phyloP scores from a whole-genome alignment of 225 moss, liverwort and hornwort species.

The Ulota crispa region DNA sequence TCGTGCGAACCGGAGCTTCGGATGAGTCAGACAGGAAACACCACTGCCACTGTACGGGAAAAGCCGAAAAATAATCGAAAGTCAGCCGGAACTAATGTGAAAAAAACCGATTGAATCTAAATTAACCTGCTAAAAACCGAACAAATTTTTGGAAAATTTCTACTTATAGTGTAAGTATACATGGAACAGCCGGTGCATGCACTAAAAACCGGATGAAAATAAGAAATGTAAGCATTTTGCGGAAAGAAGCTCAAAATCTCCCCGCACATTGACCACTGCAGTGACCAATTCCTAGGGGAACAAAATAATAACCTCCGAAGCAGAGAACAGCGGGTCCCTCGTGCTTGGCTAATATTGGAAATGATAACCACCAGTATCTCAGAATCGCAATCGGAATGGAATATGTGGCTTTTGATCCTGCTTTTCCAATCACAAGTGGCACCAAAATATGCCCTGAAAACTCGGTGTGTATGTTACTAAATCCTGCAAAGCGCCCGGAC shows the following conservation, averaged over 20 bases:
- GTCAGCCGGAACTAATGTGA: no score
- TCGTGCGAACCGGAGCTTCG: not conserved
- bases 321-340: constrained; percentile 8
- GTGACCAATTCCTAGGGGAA: constrained; percentile 15
- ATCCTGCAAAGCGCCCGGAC: not conserved
- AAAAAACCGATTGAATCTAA: no score
- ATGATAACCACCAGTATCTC: not conserved
- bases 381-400: not conserved
- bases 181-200: no score
- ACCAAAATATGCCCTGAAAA: not conserved
- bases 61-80: no score
- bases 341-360: not conserved
- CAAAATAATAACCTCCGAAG: not conserved
- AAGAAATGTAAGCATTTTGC: no score
- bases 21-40: not conserved
- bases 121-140: no score
- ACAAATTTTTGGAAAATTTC: no score
- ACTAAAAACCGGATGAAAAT: no score
- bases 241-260: no score
- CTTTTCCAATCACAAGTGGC: not conserved
- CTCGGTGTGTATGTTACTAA: not conserved
- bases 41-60: no score
- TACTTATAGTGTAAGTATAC: no score
- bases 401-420: not conserved
- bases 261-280: no score